Percentiles rank a stretch among this genome's conserved stretches.
phyloP scores from a whole-genome alignment of 441 rosid species.

The Monsonia emarginata region DNA sequence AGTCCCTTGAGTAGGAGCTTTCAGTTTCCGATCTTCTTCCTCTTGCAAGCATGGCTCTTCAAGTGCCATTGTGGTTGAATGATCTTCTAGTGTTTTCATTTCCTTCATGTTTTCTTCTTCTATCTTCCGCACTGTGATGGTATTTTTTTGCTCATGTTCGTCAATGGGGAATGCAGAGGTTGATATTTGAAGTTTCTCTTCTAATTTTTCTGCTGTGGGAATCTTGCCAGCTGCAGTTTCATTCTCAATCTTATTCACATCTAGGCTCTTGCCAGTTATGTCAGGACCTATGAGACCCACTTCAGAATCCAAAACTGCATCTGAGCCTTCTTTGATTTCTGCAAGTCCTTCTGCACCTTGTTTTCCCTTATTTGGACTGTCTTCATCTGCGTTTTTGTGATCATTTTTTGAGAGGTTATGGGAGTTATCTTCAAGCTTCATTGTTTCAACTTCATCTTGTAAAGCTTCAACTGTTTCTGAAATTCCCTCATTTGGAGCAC shows the following conservation, averaged over 20 bases:
- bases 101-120: constrained; percentile 21
- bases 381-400: background rate
- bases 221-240: constrained; percentile 13
- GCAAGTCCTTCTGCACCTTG: background rate
- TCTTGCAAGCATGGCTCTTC: constrained; percentile 17
- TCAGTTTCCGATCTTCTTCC: constrained; percentile 17
- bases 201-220: constrained; percentile 22
- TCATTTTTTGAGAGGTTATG: background rate
- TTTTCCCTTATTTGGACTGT: background rate
- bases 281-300: constrained; percentile 4
- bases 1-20: constrained; percentile 8
- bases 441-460: background rate
- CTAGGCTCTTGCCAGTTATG: background rate
- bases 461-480: background rate
- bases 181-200: constrained; percentile 20
- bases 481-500: background rate
- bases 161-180: constrained; percentile 19
- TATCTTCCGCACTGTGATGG: constrained; percentile 17
- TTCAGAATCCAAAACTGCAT: constrained; percentile 1
- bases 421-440: background rate
- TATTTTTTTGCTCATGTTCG: constrained; percentile 22
- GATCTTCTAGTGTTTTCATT: constrained; percentile 19
- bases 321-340: background rate
- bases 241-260: constrained; percentile 19
- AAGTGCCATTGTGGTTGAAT: constrained; percentile 17